These are phyloP conservation scores for Paramyrothecium sp. DNA, from an alignment of 2,329 filamentous ascomycete genomes.

Conservation along the genomic window DNA sequence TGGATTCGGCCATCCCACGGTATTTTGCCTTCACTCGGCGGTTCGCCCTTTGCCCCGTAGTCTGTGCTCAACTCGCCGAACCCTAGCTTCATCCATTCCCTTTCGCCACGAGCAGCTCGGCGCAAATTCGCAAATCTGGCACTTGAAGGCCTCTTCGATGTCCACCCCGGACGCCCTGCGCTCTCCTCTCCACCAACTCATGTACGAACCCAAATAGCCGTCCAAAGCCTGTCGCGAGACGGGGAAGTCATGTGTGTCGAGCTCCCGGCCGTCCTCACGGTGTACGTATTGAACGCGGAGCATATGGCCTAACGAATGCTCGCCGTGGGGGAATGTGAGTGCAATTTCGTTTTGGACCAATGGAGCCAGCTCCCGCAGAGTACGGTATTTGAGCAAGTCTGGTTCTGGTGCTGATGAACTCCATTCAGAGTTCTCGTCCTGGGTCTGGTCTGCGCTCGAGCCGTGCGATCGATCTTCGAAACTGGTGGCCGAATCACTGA, in stretches of 20 bases:
- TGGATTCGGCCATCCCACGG: slow-evolving; percentile 6
- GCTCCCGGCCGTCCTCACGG: slow-evolving; percentile 48
- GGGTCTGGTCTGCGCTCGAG: not conserved
- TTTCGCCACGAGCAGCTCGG: slow-evolving; percentile 77
- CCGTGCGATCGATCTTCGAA: slow-evolving; percentile 5
- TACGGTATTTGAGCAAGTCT: slow-evolving; percentile 45
- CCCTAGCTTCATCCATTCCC: slow-evolving; percentile 60
- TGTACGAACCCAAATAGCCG: slow-evolving; percentile 64
- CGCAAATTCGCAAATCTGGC: slow-evolving; percentile 78
- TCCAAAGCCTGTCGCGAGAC: slow-evolving; percentile 66
- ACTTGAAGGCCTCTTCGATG: slow-evolving; percentile 87
- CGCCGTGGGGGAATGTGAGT: slow-evolving; percentile 52
- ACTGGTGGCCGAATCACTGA: slow-evolving; percentile 49
- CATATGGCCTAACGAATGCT: slow-evolving; percentile 45
- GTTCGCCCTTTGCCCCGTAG: slow-evolving; percentile 15
- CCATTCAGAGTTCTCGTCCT: not conserved
- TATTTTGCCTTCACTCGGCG: not conserved
- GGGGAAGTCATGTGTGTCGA: slow-evolving; percentile 59
- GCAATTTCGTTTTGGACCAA: slow-evolving; percentile 46
- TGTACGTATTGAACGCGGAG: slow-evolving; percentile 55
- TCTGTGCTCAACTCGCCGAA: slow-evolving; percentile 21
- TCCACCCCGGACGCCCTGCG: slow-evolving; percentile 71
- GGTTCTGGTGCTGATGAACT: slow-evolving; percentile 16
- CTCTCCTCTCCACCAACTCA: slow-evolving; percentile 87
- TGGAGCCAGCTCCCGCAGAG: slow-evolving; percentile 43